A percentile compares a stretch with the other conserved stretches of the same genome.
Conservation (phyloP, 2,329 filamentous ascomycete genomes). For the Metarhizium humberi region DNA sequence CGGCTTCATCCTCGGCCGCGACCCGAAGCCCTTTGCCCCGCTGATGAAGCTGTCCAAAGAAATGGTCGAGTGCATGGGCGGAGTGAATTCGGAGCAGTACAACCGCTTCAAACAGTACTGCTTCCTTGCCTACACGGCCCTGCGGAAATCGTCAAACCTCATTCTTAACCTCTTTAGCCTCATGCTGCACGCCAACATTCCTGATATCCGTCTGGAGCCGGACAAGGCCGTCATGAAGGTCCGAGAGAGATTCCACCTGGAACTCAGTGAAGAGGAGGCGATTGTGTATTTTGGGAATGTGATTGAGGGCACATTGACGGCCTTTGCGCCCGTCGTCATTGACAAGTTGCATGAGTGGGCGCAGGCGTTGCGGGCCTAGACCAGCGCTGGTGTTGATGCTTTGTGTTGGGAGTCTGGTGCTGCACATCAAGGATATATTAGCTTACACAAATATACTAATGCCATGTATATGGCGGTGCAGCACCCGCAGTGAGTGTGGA, state of each 20-base stretch:
- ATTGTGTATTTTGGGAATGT: slow-evolving; percentile 79
- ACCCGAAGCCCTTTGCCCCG: slow-evolving; percentile 94
- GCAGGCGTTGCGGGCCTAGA: slow-evolving; percentile 74
- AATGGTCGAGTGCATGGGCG: slow-evolving; percentile 98
- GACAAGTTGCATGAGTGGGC: slow-evolving; percentile 91
- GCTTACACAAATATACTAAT: background rate
- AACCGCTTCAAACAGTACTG: slow-evolving; percentile 89
- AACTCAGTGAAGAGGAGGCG: slow-evolving; percentile 86
- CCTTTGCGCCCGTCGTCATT: slow-evolving; percentile 87
- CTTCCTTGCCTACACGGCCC: slow-evolving; percentile 85
- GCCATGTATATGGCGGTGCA: too few species aligned
- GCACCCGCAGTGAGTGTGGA: too few species aligned
- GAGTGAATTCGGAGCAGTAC: slow-evolving; percentile 71
- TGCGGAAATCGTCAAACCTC: slow-evolving; percentile 81
- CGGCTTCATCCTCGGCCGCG: slow-evolving; percentile 92
- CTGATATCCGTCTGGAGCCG: slow-evolving; percentile 83
- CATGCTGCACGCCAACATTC: slow-evolving; percentile 97
- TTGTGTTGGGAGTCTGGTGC: background rate
- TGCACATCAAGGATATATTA: background rate
- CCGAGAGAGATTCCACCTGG: slow-evolving; percentile 85
- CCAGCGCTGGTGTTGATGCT: background rate
- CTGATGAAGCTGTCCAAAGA: slow-evolving; percentile 96
- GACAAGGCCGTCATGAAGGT: slow-evolving; percentile 95
- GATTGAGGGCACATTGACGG: slow-evolving; percentile 84
- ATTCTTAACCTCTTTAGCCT: slow-evolving; percentile 92